Conservation (phyloP, 495 filamentous ascomycete genomes). For the Oleoguttula mirabilis region DNA sequence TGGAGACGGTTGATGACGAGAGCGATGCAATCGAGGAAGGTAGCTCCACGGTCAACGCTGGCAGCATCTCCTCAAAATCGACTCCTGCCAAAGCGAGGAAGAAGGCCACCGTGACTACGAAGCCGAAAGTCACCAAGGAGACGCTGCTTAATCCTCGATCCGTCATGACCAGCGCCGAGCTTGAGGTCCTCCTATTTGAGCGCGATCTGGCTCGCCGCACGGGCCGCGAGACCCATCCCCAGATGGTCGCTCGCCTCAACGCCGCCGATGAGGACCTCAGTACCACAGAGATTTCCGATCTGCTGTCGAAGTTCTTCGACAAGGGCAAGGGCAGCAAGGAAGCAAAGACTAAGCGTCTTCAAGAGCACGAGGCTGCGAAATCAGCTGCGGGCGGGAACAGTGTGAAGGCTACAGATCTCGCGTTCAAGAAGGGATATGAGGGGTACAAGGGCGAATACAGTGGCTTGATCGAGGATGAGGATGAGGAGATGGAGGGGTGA, state of each 20-base stretch:
- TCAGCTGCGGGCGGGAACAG: background rate
- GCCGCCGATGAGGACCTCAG: conserved; percentile 9
- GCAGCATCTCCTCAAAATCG: background rate
- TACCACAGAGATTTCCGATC: conserved; percentile 2
- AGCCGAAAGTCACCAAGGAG: conserved; percentile 8
- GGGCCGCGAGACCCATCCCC: conserved; percentile 5
- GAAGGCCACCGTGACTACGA: background rate
- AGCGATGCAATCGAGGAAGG: background rate
- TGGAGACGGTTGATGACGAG: background rate
- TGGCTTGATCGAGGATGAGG: background rate
- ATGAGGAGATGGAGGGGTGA: no score
- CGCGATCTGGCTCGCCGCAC: conserved; percentile 8
- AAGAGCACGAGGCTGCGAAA: conserved; percentile 9
- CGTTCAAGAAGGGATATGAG: conserved; percentile 3
- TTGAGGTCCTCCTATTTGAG: conserved; percentile 10
- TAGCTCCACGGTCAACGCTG: background rate
- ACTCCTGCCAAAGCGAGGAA: background rate
- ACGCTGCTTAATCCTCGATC: conserved; percentile 17
- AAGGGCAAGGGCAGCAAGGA: conserved; percentile 9
- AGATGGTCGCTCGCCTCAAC: conserved; percentile 9
- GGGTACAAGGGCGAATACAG: conserved; percentile 5
- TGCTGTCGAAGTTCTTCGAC: conserved; percentile 8
- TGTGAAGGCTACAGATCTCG: conserved; percentile 3
- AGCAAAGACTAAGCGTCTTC: conserved; percentile 6
- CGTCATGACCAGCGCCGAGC: conserved; percentile 12